phyloP scores from a whole-genome alignment of 305 asterid species.

The Fraxinus paxiana region DNA sequence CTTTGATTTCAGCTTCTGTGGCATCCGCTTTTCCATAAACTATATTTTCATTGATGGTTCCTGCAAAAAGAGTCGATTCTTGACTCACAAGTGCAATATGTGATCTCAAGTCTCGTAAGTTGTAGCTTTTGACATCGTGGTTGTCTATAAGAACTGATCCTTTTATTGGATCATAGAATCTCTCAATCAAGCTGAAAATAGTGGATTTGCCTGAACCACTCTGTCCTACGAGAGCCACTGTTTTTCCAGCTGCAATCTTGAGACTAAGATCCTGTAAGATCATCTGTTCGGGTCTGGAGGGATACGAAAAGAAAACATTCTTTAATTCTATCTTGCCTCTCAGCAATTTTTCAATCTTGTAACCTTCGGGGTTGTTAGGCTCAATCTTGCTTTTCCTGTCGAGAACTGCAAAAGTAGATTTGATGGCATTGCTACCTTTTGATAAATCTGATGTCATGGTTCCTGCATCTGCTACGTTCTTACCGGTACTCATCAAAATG shows the following conservation, averaged over 20 bases:
- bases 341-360: conserved; percentile 28
- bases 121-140: conserved; percentile 49
- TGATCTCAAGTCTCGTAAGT: conserved; percentile 56
- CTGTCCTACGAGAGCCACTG: conserved; percentile 64
- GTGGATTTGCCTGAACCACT: conserved; percentile 93
- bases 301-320: conserved; percentile 53
- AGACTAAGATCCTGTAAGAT: conserved; percentile 57
- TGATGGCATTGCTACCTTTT: conserved; percentile 57
- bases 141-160: conserved; percentile 58
- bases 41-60: conserved; percentile 58
- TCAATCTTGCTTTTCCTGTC: conserved; percentile 54
- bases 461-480: conserved; percentile 76
- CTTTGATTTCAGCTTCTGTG: conserved; percentile 57
- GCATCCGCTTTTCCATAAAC: conserved; percentile 49
- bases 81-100: conserved; percentile 77
- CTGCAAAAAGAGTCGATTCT: conserved; percentile 66
- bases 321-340: conserved; percentile 47
- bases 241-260: conserved; percentile 55
- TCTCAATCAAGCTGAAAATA: conserved; percentile 55
- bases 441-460: conserved; percentile 73
- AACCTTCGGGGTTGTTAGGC: conserved; percentile 40
- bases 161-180: conserved; percentile 68
- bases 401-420: conserved; percentile 47
- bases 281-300: conserved; percentile 65
- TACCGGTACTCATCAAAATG: conserved; percentile 77